Conservation (phyloP, 1,284 basidiomycete species). For the Singerocomus inundabilis region DNA sequence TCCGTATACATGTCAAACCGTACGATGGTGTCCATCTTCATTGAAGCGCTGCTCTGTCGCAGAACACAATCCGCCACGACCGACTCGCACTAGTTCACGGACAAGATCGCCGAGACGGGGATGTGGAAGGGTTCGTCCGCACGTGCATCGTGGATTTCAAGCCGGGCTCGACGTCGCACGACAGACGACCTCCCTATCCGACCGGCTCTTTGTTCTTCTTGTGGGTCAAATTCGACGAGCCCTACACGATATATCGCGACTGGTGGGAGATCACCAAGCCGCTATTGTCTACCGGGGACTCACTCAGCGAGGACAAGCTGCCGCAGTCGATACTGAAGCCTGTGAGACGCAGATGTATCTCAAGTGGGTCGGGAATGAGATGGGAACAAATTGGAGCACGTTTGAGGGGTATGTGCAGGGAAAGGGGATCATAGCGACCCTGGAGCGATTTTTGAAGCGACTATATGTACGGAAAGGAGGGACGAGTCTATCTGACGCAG, state of each 20-base stretch:
- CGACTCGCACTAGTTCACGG: too few relatives aligned
- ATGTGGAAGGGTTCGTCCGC: too few relatives aligned
- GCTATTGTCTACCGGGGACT: constrained; percentile 49
- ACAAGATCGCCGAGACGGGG: too few relatives aligned
- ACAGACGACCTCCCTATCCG: too few relatives aligned
- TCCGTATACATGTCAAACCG: too few relatives aligned
- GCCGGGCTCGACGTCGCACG: too few relatives aligned
- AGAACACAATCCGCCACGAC: too few relatives aligned
- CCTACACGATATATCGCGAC: constrained; percentile 97
- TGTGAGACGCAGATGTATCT: constrained; percentile 67
- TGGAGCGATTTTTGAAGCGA: constrained; percentile 81
- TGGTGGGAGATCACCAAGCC: constrained; percentile 93
- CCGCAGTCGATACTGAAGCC: constrained; percentile 60
- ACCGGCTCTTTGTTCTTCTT: too few relatives aligned
- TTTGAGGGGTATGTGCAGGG: constrained; percentile 72
- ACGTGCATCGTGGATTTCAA: too few relatives aligned
- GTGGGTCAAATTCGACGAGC: too few relatives aligned
- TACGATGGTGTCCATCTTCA: too few relatives aligned
- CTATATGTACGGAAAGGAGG: constrained; percentile 49
- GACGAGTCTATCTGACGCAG: constrained; percentile 31
- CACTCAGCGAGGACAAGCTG: constrained; percentile 37
- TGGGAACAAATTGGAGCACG: constrained; percentile 55
- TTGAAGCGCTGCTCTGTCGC: too few relatives aligned
- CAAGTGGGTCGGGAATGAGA: constrained; percentile 70
- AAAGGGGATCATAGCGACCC: constrained; percentile 80